phyloP scores from a whole-genome alignment of 1,284 basidiomycete genomes.

The Pholiota adiposa region DNA sequence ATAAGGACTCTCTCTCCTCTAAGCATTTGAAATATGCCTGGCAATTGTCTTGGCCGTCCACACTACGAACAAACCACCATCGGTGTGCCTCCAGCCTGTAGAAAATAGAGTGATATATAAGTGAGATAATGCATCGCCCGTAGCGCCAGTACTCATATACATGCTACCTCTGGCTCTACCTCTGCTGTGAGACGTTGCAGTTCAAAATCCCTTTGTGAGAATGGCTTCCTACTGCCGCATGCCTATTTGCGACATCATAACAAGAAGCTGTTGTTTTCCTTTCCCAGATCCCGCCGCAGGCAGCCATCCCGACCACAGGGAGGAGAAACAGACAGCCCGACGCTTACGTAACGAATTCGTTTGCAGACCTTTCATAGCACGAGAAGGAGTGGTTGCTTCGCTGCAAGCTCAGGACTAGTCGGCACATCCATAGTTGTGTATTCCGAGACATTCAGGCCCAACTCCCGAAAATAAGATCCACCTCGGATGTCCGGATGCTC shows the following conservation, averaged over 20 bases:
- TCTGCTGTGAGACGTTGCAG: slow-evolving; percentile 61
- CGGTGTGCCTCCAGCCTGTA: too few species aligned
- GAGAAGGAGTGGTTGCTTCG: slow-evolving; percentile 45
- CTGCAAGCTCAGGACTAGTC: slow-evolving; percentile 53
- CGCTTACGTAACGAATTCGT: slow-evolving; percentile 74
- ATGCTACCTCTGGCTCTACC: too few species aligned
- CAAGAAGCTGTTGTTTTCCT: slow-evolving; percentile 60
- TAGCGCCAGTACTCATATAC: too few species aligned
- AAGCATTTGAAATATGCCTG: slow-evolving; percentile 53
- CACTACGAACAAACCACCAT: slow-evolving; percentile 71
- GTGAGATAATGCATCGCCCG: too few species aligned
- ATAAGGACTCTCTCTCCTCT: slow-evolving; percentile 60
- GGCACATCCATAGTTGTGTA: slow-evolving; percentile 65
- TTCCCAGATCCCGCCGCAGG: slow-evolving; percentile 60
- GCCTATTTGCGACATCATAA: slow-evolving; percentile 66
- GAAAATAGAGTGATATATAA: too few species aligned
- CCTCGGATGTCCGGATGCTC: slow-evolving; percentile 61
- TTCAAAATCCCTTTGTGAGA: slow-evolving; percentile 33
- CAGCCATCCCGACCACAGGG: slow-evolving; percentile 82
- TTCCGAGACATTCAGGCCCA: slow-evolving; percentile 65
- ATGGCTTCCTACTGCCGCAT: slow-evolving; percentile 29
- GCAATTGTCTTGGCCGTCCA: slow-evolving; percentile 75
- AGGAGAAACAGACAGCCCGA: slow-evolving; percentile 63
- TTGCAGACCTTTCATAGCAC: slow-evolving; percentile 59
- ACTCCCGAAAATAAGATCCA: slow-evolving; percentile 68